Base-by-base conservation (phyloP, 176 grass and related monocot species). In the Themeda triandra region DNA sequence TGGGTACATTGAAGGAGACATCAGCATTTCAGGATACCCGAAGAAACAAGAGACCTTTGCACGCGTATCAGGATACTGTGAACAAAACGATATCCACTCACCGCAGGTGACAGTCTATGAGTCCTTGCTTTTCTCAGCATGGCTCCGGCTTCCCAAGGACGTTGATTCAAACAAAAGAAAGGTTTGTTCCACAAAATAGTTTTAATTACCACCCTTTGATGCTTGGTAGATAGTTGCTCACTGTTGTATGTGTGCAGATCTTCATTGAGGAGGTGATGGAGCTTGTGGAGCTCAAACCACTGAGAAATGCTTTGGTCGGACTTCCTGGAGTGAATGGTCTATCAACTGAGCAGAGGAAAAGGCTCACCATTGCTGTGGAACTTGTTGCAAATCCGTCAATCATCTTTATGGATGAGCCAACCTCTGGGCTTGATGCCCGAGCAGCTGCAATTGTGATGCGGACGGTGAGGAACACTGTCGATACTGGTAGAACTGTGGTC, bases 1-100 rank as follows among this genome's bases (percentile, higher is more conserved):
- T 59, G 92, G 92, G 3, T 84, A 89, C 13, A 88, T 94, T 24
- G 86, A 91, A 46, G 96, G 96, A 86, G 79, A 83, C 69, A 98
- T 95, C 59, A 76, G 17, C 66, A 93, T 98, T 84, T 95, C 96
- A 33, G 96, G 96, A 30, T 98, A 98, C 60, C 96, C 83, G 1
- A 98, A 95, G 87, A 95, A 89, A 40, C 96, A 98, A 84, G 91
- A 98, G 77, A 95, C 96, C 44, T 98, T 98, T 80, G 96, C 96
- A 18, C 95, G 95, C 30, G 80, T 95, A 77, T 95, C 95, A 21
- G 95, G 95, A 79, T 98, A 98, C 11, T 95, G 95, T 66, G 95
- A 98, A 63, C 91, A 95, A 56, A 91, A 88, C 18, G 95, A 98
- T 76, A 98, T 98, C 76, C 95, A 98, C 76, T 98, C 95, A 7